These are phyloP conservation scores for Capronia americana DNA, from an alignment of 2,329 filamentous ascomycete genomes.

Conservation along the genomic window DNA sequence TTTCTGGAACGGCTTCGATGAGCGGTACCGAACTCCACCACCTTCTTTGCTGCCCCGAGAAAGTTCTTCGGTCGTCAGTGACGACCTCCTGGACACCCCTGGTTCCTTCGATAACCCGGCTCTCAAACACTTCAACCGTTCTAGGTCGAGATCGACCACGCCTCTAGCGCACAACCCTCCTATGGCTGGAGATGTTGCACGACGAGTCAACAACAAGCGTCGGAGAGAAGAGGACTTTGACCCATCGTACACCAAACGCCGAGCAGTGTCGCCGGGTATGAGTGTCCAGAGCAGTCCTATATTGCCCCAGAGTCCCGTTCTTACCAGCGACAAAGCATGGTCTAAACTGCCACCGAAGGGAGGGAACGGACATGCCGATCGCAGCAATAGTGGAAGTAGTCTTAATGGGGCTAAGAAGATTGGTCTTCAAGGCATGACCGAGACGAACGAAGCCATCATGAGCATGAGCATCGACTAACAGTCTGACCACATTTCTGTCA, in stretches of 20 bases:
- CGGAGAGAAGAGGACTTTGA: constrained; percentile 91
- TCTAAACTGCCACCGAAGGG: constrained; percentile 69
- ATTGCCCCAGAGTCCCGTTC: constrained; percentile 77
- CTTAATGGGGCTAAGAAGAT: constrained; percentile 62
- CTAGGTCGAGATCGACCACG: constrained; percentile 50
- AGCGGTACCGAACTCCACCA: constrained; percentile 70
- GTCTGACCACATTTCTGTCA: not conserved
- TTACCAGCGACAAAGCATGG: constrained; percentile 71
- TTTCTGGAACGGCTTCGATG: constrained; percentile 82
- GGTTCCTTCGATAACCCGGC: constrained; percentile 42
- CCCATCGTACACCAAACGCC: constrained; percentile 79
- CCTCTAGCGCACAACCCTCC: constrained; percentile 50
- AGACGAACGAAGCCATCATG: constrained; percentile 94
- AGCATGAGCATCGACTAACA: constrained; percentile 91
- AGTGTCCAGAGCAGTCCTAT: constrained; percentile 90
- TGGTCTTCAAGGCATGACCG: constrained; percentile 89
- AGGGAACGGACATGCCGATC: constrained; percentile 57
- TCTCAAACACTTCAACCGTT: constrained; percentile 42
- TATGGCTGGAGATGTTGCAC: constrained; percentile 74
- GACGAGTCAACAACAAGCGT: constrained; percentile 81
- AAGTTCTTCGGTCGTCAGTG: constrained; percentile 54
- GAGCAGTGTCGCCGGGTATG: constrained; percentile 89
- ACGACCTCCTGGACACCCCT: constrained; percentile 49
- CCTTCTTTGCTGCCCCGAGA: constrained; percentile 64
- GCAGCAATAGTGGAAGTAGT: constrained; percentile 51